A percentile compares a stretch with the other conserved stretches of the same genome.
Conservation (phyloP, 2,329 filamentous ascomycete species). For the Xylariaceae sp. region DNA sequence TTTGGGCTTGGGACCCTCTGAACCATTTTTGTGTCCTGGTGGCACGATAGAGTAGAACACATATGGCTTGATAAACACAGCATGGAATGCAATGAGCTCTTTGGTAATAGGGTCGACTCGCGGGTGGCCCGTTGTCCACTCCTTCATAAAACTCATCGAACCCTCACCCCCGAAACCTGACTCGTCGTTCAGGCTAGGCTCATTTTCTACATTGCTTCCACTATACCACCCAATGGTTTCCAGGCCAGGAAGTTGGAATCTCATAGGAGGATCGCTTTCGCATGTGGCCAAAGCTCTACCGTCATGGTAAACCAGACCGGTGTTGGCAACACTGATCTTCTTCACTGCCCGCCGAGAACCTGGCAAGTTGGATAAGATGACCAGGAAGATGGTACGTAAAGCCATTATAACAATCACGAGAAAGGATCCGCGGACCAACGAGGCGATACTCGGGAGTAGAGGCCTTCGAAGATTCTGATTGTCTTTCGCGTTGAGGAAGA, state of each 20-base stretch:
- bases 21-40: slow-evolving; percentile 19
- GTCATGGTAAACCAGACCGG: slow-evolving; percentile 64
- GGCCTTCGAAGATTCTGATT: slow-evolving; percentile 49
- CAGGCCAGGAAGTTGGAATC: slow-evolving; percentile 60
- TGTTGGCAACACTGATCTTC: slow-evolving; percentile 70
- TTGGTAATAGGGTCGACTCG: slow-evolving; percentile 63
- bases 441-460: slow-evolving; percentile 66
- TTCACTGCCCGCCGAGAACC: slow-evolving; percentile 57
- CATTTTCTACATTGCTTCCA: slow-evolving; percentile 55
- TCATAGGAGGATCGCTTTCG: slow-evolving; percentile 68
- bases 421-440: slow-evolving; percentile 58
- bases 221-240: slow-evolving; percentile 72
- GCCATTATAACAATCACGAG: slow-evolving; percentile 50
- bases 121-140: slow-evolving; percentile 70
- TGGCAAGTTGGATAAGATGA: slow-evolving; percentile 56
- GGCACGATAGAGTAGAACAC: slow-evolving; percentile 59
- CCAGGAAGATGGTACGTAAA: slow-evolving; percentile 55
- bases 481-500: slow-evolving; percentile 54
- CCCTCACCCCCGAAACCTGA: slow-evolving; percentile 54
- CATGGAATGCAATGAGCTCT: slow-evolving; percentile 67
- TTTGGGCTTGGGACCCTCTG: slow-evolving; percentile 24
- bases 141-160: slow-evolving; percentile 59
- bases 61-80: slow-evolving; percentile 62
- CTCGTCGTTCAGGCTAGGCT: slow-evolving; percentile 25
- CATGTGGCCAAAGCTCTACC: slow-evolving; percentile 67